Base-by-base conservation (phyloP, 2,329 filamentous ascomycete species). In the Ophiostoma australiae region DNA sequence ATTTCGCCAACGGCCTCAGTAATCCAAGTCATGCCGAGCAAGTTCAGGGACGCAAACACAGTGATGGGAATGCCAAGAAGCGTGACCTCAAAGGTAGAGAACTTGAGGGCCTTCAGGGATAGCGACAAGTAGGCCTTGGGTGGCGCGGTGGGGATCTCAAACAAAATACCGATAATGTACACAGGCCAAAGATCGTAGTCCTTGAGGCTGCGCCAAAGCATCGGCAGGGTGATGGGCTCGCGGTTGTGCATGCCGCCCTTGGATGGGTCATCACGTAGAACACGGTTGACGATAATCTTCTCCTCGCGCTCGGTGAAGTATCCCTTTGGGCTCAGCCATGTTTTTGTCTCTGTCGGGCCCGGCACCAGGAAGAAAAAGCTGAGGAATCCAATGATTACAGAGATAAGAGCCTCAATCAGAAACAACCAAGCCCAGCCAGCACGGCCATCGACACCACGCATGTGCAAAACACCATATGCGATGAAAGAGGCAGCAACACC, bases 181-280 rank as follows among this genome's bases (percentile, higher is more conserved):
- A 74, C 67, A 23, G 73, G 73, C 72, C 72, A 74, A 37, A 74
- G 67, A 52, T 74, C 73, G 39, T 70, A 74, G 39, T 74, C 73
- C 4, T 48, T 35, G 0, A 75, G 23, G 10, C 70, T 66, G 39
- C 39, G 48, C 71, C 71, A 72, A n/a, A 74, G 52, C 17, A 70
- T 78, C 8, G 75, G 78, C 0, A 80, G 81, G 0, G 83, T 86
- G 69, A 87, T 81, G 1, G 83, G 82, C 76, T 87, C 81, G 17
- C 85, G 84, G 73, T 87, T 87, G 76, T 87, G 83, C 84, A 88
- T 87, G 73, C 84, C 83, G 61, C 84, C 84, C 76, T 86, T 86
- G 33, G 82, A 82, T 3, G 86, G 86, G 73, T 88, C 87, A 71
- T 89, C 87, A 7, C 87, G 82, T 27, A 82, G 77, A 6, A 82